phyloP scores from a whole-genome alignment of 495 filamentous ascomycete species.

The Aspergillus ellipticus region DNA sequence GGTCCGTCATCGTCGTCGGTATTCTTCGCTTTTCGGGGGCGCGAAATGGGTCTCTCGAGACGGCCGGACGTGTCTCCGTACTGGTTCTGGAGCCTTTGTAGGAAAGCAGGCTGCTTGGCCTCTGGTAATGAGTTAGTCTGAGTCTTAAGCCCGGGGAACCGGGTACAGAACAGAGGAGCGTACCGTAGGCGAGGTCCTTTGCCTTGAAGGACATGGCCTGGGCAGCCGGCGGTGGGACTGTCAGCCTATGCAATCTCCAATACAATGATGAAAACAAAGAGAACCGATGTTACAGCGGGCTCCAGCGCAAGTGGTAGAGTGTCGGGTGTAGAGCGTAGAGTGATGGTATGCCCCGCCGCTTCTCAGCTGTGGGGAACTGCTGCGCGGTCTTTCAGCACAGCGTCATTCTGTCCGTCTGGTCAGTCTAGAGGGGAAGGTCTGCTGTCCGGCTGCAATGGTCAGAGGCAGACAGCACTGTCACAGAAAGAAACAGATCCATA shows the following conservation, averaged over 20 bases:
- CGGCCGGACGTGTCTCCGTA: conserved; percentile 37
- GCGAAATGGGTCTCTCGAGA: conserved; percentile 38
- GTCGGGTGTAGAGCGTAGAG: neutral
- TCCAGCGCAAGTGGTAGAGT: neutral
- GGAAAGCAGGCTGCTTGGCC: conserved; percentile 44
- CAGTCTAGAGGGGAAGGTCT: neutral
- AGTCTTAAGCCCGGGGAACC: no score
- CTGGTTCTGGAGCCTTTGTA: conserved; percentile 43
- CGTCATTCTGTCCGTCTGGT: neutral
- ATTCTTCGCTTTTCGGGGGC: conserved; percentile 35
- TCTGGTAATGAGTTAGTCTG: conserved; percentile 23
- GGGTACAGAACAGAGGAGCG: neutral
- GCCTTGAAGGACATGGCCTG: conserved; percentile 43
- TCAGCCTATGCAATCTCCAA: conserved; percentile 5
- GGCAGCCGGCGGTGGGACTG: conserved; percentile 6
- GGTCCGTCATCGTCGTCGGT: conserved; percentile 44
- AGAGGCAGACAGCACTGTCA: no score
- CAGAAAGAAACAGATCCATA: no score
- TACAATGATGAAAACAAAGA: neutral
- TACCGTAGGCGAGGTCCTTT: conserved; percentile 49
- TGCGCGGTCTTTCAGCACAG: neutral
- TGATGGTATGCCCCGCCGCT: neutral
- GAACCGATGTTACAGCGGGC: neutral
- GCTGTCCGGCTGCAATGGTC: neutral
- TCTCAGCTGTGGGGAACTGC: neutral